Evolutionary conservation across 257 asterid species (phyloP).

Genomic region (Solanum piurae): DNA sequence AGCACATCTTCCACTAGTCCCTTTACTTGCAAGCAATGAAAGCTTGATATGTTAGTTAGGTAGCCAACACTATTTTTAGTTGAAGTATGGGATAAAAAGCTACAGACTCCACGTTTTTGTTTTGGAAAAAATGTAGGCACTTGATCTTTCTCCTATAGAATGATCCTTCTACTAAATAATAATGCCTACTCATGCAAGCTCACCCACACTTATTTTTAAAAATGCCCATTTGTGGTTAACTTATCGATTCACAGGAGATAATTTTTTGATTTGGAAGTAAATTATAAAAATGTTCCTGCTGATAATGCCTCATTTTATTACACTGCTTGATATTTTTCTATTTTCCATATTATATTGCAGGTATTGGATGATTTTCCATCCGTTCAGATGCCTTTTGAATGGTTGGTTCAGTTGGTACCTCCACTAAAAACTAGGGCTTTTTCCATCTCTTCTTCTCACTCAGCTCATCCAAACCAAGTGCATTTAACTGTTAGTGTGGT

Average conservation of each 20-base stretch:
- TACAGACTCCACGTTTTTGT: background rate
- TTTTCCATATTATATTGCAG: constrained; percentile 21
- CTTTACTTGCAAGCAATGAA: background rate
- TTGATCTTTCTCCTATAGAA: background rate
- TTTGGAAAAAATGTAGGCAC: background rate
- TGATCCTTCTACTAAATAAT: background rate
- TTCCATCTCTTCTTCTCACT: constrained; percentile 76
- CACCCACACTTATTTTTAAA: background rate
- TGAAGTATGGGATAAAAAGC: background rate
- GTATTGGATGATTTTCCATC: constrained; percentile 91
- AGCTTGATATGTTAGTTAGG: background rate
- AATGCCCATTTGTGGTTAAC: background rate
- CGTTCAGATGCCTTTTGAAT: constrained; percentile 83
- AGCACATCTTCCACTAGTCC: background rate
- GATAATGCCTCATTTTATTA: background rate
- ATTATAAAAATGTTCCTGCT: background rate
- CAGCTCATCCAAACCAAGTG: constrained; percentile 77
- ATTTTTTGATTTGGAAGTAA: background rate
- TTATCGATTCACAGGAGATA: background rate
- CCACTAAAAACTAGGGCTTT: constrained; percentile 75
- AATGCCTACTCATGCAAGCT: background rate
- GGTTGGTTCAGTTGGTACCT: constrained; percentile 93
- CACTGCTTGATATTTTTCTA: background rate
- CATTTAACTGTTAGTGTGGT: constrained; percentile 78
- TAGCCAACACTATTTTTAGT: background rate